Conservation (phyloP, 257 asterid genomes). For the Paulownia fortunei region DNA sequence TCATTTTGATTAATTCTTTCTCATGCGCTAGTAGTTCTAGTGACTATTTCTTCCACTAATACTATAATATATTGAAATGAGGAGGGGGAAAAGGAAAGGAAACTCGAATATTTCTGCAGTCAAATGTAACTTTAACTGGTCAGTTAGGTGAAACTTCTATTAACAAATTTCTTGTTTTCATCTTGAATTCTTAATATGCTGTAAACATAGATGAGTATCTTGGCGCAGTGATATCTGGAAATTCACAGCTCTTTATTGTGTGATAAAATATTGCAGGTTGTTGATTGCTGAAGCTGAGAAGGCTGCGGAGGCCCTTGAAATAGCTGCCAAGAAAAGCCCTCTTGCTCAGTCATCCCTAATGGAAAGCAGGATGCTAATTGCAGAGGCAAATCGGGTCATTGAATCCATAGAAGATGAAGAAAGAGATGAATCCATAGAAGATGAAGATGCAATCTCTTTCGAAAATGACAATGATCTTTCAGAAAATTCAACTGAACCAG, state of each 20-base stretch:
- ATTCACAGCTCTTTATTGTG: background rate
- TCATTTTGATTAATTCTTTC: background rate
- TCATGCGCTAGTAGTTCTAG: too few species aligned
- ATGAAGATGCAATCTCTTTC: conserved; percentile 36
- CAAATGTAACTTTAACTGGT: too few species aligned
- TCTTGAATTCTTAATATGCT: too few species aligned
- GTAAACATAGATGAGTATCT: too few species aligned
- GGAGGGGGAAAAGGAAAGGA: background rate
- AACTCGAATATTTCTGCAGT: background rate
- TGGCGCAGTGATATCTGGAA: background rate
- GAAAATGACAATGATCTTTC: conserved; percentile 30
- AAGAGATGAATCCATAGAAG: conserved; percentile 55
- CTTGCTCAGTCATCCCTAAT: conserved; percentile 68
- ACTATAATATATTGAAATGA: background rate
- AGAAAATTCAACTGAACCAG: conserved; percentile 29
- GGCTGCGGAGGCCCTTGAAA: conserved; percentile 82
- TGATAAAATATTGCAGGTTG: conserved; percentile 50
- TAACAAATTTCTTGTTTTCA: background rate
- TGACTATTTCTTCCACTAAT: too few species aligned
- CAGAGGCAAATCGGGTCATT: conserved; percentile 70
- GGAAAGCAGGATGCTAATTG: conserved; percentile 77
- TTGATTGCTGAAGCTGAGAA: conserved; percentile 94
- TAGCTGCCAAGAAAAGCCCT: conserved; percentile 68
- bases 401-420: conserved; percentile 59
- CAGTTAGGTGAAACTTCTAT: too few species aligned